Evolutionary conservation across 805 yeast species (phyloP), one percentile per base, ranked within the genome.

Genomic region (Candida koratica): DNA sequence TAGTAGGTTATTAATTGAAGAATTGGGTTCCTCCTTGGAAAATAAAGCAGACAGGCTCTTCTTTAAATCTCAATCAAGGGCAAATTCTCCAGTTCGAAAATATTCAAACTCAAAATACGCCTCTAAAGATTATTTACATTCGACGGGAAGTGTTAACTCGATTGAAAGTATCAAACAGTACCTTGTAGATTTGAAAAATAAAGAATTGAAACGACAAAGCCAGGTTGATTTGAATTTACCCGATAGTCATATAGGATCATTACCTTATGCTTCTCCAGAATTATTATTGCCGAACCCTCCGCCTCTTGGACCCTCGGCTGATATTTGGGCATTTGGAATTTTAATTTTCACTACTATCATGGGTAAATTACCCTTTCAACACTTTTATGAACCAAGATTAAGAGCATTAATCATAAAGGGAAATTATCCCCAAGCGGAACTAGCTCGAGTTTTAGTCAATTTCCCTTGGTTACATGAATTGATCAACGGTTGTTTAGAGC

Each of bases 211-310:
- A 28, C 23, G 48, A 12, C 48, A 44, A 38, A 42, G 46, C 27
- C 46, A 44, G 16, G 53, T 58, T 14, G 69, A 67, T 34, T 53
- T 69, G 7, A 64, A 64, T 20, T 53, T 71, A 22, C 85, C 85
- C 1, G 83, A 79, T 52, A 62, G 77, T 15, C 82, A 81, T 47
- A 84, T 86, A 32, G 97, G 97, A 0, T 88, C 96, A 1, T 65
- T 89, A 20, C 96, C 97, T 0, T 89, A 87, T 55, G 95, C 96
- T 0, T 76, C 95, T 0, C 97, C 97, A 0, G 96, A 89, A 53
- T 66, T 87, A 12, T 60, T 88, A 26, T 62, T 66, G 26, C 81
- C 84, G 1, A 67, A 69, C 28, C 84, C 87, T 4, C 64, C 79
- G 50, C 64, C 80, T 41, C 51, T 75, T 37, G 81, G 82, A 2